Evolutionary conservation across 2,329 filamentous ascomycete species (phyloP), one percentile per base, ranked within the genome.

Genomic region (Hortaea werneckii): DNA sequence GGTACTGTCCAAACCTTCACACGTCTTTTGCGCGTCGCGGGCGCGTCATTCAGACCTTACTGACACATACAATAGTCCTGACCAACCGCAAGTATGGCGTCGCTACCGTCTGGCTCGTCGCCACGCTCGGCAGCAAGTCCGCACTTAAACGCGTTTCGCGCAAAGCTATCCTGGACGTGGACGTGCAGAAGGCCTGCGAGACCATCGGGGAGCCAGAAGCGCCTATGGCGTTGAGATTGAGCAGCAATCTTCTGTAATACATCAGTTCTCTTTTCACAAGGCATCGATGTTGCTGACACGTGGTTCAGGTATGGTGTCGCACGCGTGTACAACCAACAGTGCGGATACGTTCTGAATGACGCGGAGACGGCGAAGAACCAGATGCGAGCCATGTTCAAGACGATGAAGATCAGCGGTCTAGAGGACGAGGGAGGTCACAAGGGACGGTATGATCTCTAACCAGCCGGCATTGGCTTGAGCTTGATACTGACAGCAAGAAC

Each of bases 41-140:
- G 5, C 13, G 5, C 10, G 11, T 10, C n/a, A 1, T 10, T 32
- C 28, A 13, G 32, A 37, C 29, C 37, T 34, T n/a, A 5, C 39
- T 46, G 42, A 46, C 47, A 38, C 30, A 1, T 41, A 35, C 44
- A 40, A 29, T 42, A 81, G 79, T 98, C 49, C 78, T 98, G 45
- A 92, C 82, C 3, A 90, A 78, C 51, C 81, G 81, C 60, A 83
- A 92, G 63, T 85, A 95, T 77, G 92, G 92, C 46, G 85, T 98
- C 47, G 85, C 90, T 10, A 98, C 90, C 2, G 83, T 98, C 49
- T 98, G 92, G 90, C 80, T 95, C 37, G 82, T 95, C 37, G 92
- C 92, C 37, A 98, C 90, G 0, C 77, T 94, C 1, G 88, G 88
- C 12, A 75, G 79, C 4, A 85, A 80, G 53, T 84, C 82, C 0